Percentiles rank a stretch among this genome's conserved stretches.
These are phyloP conservation scores for Irpex sp. DNA, from an alignment of 1,284 basidiomycete genomes.

Conservation along the genomic window DNA sequence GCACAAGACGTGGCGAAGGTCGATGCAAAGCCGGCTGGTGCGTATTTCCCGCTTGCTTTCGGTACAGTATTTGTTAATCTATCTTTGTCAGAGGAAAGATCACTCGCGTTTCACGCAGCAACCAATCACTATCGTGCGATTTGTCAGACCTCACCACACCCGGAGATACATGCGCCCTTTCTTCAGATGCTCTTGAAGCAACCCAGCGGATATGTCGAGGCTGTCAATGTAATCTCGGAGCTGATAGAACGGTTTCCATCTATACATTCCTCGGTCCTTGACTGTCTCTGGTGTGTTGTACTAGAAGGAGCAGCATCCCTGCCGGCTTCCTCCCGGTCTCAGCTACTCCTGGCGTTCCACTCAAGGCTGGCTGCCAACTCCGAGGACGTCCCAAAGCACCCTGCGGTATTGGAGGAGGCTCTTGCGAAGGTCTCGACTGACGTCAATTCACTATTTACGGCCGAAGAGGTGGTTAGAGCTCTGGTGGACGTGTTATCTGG, in stretches of 20 bases:
- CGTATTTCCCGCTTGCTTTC: constrained; percentile 6
- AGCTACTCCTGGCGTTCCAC: neutral
- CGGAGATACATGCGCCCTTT: constrained; percentile 21
- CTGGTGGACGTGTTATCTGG: neutral
- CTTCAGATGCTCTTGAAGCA: constrained; percentile 17
- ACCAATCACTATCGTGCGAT: constrained; percentile 20
- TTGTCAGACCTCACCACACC: constrained; percentile 5
- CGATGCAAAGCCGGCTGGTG: neutral
- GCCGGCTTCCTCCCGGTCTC: neutral
- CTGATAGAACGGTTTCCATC: constrained; percentile 13
- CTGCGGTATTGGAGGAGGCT: neutral
- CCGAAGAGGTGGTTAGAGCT: neutral
- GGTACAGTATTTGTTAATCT: neutral
- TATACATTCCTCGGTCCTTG: constrained; percentile 20
- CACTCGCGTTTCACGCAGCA: constrained; percentile 6
- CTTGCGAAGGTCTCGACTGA: neutral
- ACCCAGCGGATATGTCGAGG: constrained; percentile 7
- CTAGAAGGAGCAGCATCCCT: constrained; percentile 6
- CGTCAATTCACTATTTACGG: neutral
- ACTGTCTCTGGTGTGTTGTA: constrained; percentile 25
- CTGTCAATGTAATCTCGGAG: constrained; percentile 8
- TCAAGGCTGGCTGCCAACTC: neutral
- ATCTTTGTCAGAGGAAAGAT: neutral
- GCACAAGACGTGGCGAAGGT: constrained; percentile 8
- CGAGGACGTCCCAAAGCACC: neutral